Base-by-base conservation (phyloP, 2,329 filamentous ascomycete genomes). In the Colletotrichum tropicicola region DNA sequence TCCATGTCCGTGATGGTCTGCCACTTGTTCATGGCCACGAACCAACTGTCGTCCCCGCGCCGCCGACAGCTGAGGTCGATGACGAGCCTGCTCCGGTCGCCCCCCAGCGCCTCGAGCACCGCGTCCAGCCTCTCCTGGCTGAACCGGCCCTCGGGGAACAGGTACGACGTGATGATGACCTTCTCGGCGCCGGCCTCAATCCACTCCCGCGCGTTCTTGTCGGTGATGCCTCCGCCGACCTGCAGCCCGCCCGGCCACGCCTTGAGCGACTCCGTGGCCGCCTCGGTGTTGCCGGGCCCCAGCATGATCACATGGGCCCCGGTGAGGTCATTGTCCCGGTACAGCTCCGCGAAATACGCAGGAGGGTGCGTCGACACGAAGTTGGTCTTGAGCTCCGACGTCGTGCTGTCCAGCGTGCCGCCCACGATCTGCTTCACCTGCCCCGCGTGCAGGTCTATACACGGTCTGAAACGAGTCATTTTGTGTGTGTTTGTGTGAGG, bases 1-100 rank as follows among this genome's bases (percentile, higher is more conserved):
- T 98, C 93, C 89, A 97, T 97, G 73, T 98, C 93, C 2, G 96
- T 98, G 59, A 98, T 91, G 1, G 93, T 97, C 83, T 98, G 96
- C 96, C 96, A 99, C 78, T 97, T 97, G 79, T 99, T 93, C 91
- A 97, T 99, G 59, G 96, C 95, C n/a, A 99, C 96, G 73, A 92
- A 94, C 96, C 96, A 99, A 39, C 83, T 90, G 59, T 90, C 83
- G 4, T 84, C 81, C 37, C 85, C 91, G 65, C 89, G 90, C 63
- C 90, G 85, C 54, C 96, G 89, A 75, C 96, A 99, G 78, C 94
- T 97, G 23, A 99, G 86, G 75, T 99, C 96, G 75, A 99, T 94
- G 70, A 99, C 95, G 51, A 99, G 88, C 78, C 92, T 96, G 51
- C 83, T 81, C 75, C 85, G 93, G 75, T 97, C 91, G 56, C 90